Conservation (phyloP, 768 basidiomycete species). For the Strobilomyces confusus region DNA sequence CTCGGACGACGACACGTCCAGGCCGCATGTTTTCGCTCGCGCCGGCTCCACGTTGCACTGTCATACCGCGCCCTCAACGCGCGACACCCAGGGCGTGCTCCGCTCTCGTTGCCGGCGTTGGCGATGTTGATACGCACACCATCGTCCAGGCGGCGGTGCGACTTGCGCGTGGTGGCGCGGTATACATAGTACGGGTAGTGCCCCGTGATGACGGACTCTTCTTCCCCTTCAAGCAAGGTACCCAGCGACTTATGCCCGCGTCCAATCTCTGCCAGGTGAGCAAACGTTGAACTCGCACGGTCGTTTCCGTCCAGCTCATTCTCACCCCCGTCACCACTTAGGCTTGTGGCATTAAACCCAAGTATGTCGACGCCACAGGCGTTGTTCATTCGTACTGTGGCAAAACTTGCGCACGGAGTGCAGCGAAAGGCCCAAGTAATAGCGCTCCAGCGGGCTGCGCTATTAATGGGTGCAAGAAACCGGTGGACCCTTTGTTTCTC, state of each 20-base stretch:
- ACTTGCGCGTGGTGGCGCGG: conserved; percentile 22
- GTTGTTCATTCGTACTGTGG: conserved; percentile 57
- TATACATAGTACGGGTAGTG: conserved; percentile 22
- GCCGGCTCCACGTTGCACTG: conserved; percentile 16
- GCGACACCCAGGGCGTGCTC: conserved; percentile 14
- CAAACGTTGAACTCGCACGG: conserved; percentile 3
- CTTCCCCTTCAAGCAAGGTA: conserved; percentile 1
- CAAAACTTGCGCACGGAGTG: conserved; percentile 52
- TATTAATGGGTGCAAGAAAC: conserved; percentile 49
- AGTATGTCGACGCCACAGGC: conserved; percentile 57
- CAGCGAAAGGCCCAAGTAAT: conserved; percentile 30
- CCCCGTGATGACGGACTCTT: neutral
- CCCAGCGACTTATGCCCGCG: conserved; percentile 12
- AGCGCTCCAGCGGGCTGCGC: conserved; percentile 38
- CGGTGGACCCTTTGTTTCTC: conserved; percentile 45
- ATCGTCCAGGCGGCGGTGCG: conserved; percentile 17
- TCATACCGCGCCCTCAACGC: conserved; percentile 12
- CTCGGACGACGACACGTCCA: conserved; percentile 6
- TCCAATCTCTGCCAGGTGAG: conserved; percentile 28
- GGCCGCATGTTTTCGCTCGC: conserved; percentile 17
- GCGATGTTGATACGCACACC: conserved; percentile 2
- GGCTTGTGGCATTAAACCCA: conserved; percentile 59
- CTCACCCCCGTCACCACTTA: conserved; percentile 22
- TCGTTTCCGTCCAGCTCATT: conserved; percentile 16
- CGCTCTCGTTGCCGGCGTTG: conserved; percentile 8